Conservation (phyloP, 352 stramenopile genomes). For the Aphanomyces cochlioides region DNA sequence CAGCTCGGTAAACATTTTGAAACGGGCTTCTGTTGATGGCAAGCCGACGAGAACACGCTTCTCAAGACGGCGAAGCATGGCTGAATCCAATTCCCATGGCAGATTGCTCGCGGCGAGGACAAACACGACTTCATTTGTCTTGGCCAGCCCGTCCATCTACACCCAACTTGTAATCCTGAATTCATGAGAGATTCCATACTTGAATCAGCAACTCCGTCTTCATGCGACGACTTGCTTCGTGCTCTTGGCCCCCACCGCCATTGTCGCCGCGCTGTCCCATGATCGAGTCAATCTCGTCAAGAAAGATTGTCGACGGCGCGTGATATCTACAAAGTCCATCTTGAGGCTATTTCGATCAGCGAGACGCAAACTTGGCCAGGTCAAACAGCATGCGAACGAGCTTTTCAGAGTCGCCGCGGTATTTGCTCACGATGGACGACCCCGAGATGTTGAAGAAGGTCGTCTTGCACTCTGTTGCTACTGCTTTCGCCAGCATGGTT, state of each 20-base stretch:
- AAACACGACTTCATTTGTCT: conserved; percentile 78
- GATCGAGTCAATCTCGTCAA: conserved; percentile 87
- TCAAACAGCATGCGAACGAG: conserved; percentile 86
- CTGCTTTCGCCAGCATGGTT: conserved; percentile 84
- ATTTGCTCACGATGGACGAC: conserved; percentile 85
- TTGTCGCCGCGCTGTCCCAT: conserved; percentile 82
- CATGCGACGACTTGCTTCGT: conserved; percentile 82
- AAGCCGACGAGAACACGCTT: conserved; percentile 80
- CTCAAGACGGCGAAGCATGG: conserved; percentile 77
- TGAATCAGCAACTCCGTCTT: conserved; percentile 86
- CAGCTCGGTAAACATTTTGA: conserved; percentile 54
- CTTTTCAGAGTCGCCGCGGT: conserved; percentile 80
- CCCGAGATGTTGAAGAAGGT: conserved; percentile 88
- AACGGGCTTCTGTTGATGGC: conserved; percentile 54
- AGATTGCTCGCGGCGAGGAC: conserved; percentile 79
- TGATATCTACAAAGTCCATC: conserved; percentile 39
- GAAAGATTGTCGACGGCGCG: conserved; percentile 80
- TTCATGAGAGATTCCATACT: conserved; percentile 12
- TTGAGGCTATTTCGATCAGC: too few species aligned
- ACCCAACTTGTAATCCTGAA: not conserved
- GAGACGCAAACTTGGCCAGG: conserved; percentile 38
- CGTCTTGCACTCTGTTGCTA: conserved; percentile 80
- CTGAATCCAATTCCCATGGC: conserved; percentile 73
- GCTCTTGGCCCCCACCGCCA: conserved; percentile 62
- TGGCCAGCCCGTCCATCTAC: conserved; percentile 76